A percentile compares a stretch with the other conserved stretches of the same genome.
phyloP scores from a whole-genome alignment of 371 early-diverging fungal genomes.

The Mortierella sp. region DNA sequence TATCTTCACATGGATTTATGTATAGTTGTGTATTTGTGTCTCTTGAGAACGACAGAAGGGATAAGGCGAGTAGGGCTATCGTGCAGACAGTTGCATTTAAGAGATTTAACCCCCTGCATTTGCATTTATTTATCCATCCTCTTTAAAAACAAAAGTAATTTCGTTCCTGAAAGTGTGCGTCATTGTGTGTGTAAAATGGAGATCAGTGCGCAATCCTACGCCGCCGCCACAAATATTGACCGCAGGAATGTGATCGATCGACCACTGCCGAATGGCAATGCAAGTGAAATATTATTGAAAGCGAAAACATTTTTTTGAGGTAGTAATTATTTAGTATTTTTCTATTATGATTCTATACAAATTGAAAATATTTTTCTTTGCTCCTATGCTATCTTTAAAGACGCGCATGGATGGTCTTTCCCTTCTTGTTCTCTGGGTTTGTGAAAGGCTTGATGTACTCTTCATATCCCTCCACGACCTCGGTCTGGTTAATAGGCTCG shows the following conservation, averaged over 20 bases:
- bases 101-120: neutral
- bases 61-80: too few relatives aligned
- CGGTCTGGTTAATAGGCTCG: constrained; percentile 76
- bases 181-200: neutral
- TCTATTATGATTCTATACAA: neutral
- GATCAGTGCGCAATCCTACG: neutral
- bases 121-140: neutral
- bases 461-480: constrained; percentile 69
- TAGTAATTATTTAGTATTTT: neutral
- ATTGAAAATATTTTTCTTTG: neutral
- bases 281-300: too few relatives aligned
- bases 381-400: constrained; percentile 24
- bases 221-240: too few relatives aligned
- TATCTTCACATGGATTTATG: too few relatives aligned
- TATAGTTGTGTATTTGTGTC: too few relatives aligned
- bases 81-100: too few relatives aligned
- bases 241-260: neutral
- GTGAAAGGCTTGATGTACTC: constrained; percentile 67
- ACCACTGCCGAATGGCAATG: too few relatives aligned
- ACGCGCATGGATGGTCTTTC: constrained; percentile 42
- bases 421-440: constrained; percentile 42
- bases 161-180: neutral
- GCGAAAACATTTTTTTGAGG: too few relatives aligned
- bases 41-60: too few relatives aligned
- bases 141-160: neutral